These are phyloP conservation scores for Didymellaceae sp. DNA, from an alignment of 2,329 filamentous ascomycete species.

Conservation along the genomic window DNA sequence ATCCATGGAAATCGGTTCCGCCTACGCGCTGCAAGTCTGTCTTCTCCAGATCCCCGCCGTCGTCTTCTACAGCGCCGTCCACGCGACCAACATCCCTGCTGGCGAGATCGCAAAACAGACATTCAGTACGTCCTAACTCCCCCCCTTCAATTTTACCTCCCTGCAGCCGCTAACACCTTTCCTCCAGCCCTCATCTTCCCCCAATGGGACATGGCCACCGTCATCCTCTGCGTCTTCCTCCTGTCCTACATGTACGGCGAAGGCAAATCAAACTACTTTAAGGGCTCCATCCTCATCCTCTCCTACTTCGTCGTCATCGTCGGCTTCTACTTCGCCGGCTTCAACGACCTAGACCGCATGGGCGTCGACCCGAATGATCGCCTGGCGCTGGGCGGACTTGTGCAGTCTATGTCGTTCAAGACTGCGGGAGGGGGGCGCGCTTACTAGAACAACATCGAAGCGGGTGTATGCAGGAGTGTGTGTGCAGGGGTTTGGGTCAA, in stretches of 20 bases:
- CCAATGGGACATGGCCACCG: constrained; percentile 98
- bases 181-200: constrained; percentile 82
- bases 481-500: not conserved
- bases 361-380: constrained; percentile 46
- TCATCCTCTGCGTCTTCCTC: constrained; percentile 94
- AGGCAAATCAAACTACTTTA: constrained; percentile 99
- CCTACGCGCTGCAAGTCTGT: constrained; percentile 95
- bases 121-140: constrained; percentile 62
- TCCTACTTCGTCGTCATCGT: constrained; percentile 91
- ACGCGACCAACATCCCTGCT: constrained; percentile 64
- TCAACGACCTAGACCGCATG: constrained; percentile 58
- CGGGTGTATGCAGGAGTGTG: not conserved
- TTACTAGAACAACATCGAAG: not conserved
- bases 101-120: constrained; percentile 66
- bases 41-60: constrained; percentile 91
- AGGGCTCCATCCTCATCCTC: constrained; percentile 91
- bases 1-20: constrained; percentile 98
- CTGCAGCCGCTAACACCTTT: constrained; percentile 21
- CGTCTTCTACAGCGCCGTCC: constrained; percentile 86
- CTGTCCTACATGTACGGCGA: constrained; percentile 98
- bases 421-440: constrained; percentile 31
- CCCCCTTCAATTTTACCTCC: not conserved
- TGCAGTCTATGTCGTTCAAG: constrained; percentile 46
- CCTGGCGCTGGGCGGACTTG: constrained; percentile 41
- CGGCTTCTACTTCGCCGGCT: constrained; percentile 87